Evolutionary conservation across 2,329 filamentous ascomycete species (phyloP).

Genomic region (Aspergillus glaucus): DNA sequence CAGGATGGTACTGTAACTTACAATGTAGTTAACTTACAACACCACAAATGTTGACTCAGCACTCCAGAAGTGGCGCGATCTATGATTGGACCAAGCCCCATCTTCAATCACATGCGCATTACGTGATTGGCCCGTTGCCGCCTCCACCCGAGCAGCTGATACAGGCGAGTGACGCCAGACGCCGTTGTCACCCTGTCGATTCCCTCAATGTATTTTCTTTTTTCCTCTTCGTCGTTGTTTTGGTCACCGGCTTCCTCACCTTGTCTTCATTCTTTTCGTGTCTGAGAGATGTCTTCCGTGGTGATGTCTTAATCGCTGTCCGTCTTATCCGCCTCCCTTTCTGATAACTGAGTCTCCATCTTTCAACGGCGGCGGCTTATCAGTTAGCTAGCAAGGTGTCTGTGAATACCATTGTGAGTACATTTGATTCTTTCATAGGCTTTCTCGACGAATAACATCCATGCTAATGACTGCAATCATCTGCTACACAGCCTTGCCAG

Average conservation of each 20-base stretch:
- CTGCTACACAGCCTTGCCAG: slow-evolving; percentile 3
- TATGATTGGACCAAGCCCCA: slow-evolving; percentile 5
- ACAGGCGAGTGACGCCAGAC: slow-evolving; percentile 20
- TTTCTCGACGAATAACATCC: slow-evolving; percentile 1
- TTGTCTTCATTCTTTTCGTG: not conserved
- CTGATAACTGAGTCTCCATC: not conserved
- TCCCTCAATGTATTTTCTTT: slow-evolving; percentile 6
- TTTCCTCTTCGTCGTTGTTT: not conserved
- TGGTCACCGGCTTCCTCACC: not conserved
- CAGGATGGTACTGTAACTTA: not conserved
- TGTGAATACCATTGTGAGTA: not conserved
- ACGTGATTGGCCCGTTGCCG: slow-evolving; percentile 12
- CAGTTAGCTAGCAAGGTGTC: not conserved
- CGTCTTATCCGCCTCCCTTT: not conserved
- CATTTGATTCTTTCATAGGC: not conserved
- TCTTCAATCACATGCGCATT: slow-evolving; percentile 11
- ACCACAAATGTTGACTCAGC: not conserved
- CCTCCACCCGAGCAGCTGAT: slow-evolving; percentile 13
- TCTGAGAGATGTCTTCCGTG: not conserved
- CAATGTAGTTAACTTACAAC: not conserved
- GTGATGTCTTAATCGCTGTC: not conserved
- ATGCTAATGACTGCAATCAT: slow-evolving; percentile 9
- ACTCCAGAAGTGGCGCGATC: not conserved
- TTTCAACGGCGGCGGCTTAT: not conserved
- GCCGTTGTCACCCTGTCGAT: slow-evolving; percentile 5